Base-by-base conservation (phyloP, 495 filamentous ascomycete species). In the Penicillium bovifimosum region DNA sequence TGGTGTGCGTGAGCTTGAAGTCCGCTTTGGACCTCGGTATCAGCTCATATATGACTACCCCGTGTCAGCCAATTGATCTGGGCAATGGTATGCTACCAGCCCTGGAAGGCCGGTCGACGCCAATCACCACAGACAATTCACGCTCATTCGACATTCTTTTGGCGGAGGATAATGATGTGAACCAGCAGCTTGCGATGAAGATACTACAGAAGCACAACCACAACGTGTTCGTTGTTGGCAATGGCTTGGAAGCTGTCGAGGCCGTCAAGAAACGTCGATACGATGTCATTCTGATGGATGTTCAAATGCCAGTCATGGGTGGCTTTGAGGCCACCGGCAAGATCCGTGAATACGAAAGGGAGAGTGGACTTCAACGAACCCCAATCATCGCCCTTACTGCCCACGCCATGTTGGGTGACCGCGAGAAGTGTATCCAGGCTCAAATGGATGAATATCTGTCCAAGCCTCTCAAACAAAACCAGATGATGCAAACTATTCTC, bases 381-480 rank as follows among this genome's bases (percentile, higher is more conserved):
- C 95, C 95, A 8, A 96, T 99, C 64, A 96, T 99, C 59, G 95
- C 95, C 3, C 80, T 99, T 9, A 99, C 95, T 2, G 95, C 95
- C 4, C 95, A 97, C 73, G 95, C 95, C 58, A 99, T 99, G 95
- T 82, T 97, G 77, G 95, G 95, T 60, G 95, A 99, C 65, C 82
- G 95, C 28, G 95, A 99, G 71, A 96, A 95, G 76, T 99, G 95
- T 63, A 92, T 99, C 53, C 88, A 95, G 65, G 92, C 91, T 11
- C 90, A 96, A 73, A 97, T 97, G 95, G 95, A 97, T 59, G 95
- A 99, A 66, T 99, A 99, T 64, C 77, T 99, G 52, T 96, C 92
- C 35, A 99, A 99, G 69, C 95, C 95, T 33, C 79, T 99, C 50
- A 95, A 96, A 69, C 92, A 96, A 66, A 96, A 96, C 67, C 90